phyloP scores from a whole-genome alignment of 208 protist species.

The Novymonas esmeraldas region DNA sequence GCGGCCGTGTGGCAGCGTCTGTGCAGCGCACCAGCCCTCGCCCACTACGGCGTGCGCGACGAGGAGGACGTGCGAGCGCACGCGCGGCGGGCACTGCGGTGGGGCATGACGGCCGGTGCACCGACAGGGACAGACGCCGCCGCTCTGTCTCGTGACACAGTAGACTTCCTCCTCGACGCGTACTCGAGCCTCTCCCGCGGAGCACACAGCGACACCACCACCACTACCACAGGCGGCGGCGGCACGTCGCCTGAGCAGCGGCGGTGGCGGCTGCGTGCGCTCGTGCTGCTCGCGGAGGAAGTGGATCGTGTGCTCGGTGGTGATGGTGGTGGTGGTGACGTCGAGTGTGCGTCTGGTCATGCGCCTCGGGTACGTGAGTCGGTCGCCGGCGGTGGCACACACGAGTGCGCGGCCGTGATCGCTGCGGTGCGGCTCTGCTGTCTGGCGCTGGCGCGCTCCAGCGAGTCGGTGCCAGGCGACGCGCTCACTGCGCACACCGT shows the following conservation, averaged over 20 bases:
- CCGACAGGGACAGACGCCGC: not conserved
- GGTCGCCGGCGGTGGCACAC: not conserved
- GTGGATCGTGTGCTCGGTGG: not conserved
- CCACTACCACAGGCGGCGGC: too few relatives aligned
- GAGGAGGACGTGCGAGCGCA: slow-evolving; percentile 6
- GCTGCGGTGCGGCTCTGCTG: not conserved
- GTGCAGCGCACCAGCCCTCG: not conserved
- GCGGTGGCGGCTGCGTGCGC: not conserved
- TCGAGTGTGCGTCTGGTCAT: not conserved
- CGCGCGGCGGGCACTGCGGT: not conserved
- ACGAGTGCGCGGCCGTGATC: slow-evolving; percentile 7
- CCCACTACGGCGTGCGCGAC: too few relatives aligned
- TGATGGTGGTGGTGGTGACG: not conserved
- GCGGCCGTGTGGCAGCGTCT: slow-evolving; percentile 1
- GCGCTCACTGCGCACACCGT: not conserved
- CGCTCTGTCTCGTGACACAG: too few relatives aligned
- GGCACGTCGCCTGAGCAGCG: too few relatives aligned
- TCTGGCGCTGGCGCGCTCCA: not conserved
- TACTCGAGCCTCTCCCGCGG: too few relatives aligned
- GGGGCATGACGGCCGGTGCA: not conserved
- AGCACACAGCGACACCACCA: too few relatives aligned
- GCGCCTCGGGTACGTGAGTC: not conserved
- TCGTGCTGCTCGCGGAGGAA: slow-evolving; percentile 1
- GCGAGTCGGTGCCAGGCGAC: not conserved
- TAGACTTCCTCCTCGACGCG: too few relatives aligned